A percentile compares a stretch with the other conserved stretches of the same genome.
These are phyloP conservation scores for Thoreauomyces humboldtii DNA, from an alignment of 192 early-diverging fungal species.

Conservation along the genomic window DNA sequence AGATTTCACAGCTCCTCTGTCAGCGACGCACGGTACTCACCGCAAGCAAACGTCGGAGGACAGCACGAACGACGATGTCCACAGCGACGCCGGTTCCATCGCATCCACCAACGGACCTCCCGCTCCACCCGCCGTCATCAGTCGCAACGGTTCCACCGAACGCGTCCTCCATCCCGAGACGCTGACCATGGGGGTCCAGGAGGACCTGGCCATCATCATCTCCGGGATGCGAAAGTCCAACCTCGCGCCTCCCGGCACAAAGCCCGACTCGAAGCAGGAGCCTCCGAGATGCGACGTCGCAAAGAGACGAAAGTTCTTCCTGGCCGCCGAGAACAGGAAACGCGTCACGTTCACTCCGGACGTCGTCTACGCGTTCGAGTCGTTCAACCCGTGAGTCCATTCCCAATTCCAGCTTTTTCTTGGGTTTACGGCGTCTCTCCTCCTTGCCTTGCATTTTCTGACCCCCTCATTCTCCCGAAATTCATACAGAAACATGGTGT, in stretches of 20 bases:
- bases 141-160: conserved; percentile 18
- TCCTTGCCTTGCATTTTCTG: not conserved
- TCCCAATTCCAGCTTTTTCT: not conserved
- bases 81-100: conserved; percentile 11
- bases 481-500: conserved; percentile 21
- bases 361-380: conserved; percentile 24
- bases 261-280: conserved; percentile 7
- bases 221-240: conserved; percentile 9
- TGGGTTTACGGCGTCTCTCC: not conserved
- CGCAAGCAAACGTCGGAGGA: not conserved
- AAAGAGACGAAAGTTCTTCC: conserved; percentile 24
- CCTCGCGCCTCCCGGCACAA: not conserved
- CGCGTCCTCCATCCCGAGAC: conserved; percentile 27
- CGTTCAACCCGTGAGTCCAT: conserved; percentile 20
- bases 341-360: conserved; percentile 16
- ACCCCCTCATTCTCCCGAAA: not conserved
- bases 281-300: conserved; percentile 18
- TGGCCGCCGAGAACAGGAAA: conserved; percentile 7
- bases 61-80: conserved; percentile 1
- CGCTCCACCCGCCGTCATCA: conserved; percentile 7
- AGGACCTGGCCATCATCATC: conserved; percentile 24
- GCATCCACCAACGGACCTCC: conserved; percentile 17
- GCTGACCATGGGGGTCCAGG: conserved; percentile 10
- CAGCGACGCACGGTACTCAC: not conserved
- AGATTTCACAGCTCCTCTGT: not conserved